phyloP scores from a whole-genome alignment of 83 land plant species.

The Diphasiastrum complanatum region DNA sequence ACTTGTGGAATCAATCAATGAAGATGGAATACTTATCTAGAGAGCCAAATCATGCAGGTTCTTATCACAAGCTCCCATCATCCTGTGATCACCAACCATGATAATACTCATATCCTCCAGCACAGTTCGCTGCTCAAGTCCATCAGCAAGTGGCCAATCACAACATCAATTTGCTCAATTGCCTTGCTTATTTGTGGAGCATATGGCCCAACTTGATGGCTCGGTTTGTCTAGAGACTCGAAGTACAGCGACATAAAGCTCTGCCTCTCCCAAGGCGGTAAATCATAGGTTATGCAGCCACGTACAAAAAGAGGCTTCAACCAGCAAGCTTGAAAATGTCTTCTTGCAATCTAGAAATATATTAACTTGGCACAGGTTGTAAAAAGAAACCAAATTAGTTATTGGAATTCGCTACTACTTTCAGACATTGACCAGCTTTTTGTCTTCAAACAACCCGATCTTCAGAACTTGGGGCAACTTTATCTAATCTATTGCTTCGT shows the following conservation, averaged over 20 bases:
- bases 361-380: too few relatives aligned
- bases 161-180: slow-evolving; percentile 51
- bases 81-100: slow-evolving; percentile 91
- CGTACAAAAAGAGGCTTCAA: too few relatives aligned
- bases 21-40: slow-evolving; percentile 43
- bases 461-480: too few relatives aligned
- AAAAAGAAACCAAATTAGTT: too few relatives aligned
- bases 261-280: slow-evolving; percentile 45
- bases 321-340: too few relatives aligned
- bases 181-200: slow-evolving; percentile 69
- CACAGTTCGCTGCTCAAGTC: slow-evolving; percentile 62
- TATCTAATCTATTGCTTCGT: too few relatives aligned
- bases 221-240: slow-evolving; percentile 83
- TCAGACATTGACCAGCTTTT: too few relatives aligned
- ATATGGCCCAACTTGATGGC: slow-evolving; percentile 73
- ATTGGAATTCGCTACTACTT: too few relatives aligned
- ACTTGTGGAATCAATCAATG: slow-evolving; percentile 59
- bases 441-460: too few relatives aligned
- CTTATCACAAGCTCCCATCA: slow-evolving; percentile 82
- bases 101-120: slow-evolving; percentile 73
- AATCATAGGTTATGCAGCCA: too few relatives aligned
- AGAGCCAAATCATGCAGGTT: slow-evolving; percentile 72
- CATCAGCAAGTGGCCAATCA: slow-evolving; percentile 72
- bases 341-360: too few relatives aligned
- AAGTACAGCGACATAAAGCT: slow-evolving; percentile 69